Base-by-base conservation (phyloP, 106 monocot genomes). In the Chionographis japonica region DNA sequence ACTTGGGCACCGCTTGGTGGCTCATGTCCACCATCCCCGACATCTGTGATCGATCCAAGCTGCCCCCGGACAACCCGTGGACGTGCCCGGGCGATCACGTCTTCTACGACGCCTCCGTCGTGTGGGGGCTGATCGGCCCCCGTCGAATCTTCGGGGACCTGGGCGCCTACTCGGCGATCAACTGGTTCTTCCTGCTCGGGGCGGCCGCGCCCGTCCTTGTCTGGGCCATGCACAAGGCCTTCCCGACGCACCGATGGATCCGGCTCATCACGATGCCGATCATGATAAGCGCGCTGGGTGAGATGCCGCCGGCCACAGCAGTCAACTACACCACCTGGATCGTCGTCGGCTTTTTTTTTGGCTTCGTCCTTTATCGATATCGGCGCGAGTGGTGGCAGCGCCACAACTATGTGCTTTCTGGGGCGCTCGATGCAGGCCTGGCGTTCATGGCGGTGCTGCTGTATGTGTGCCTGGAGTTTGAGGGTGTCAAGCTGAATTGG, bases 401-500 rank as follows among this genome's bases (percentile, higher is more conserved):
- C 10, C 69, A 76, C 52, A 78, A 72, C 68, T 78, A 78, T 40
- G 66, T 73, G 35, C 66, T 78, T 4, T 72, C 78, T 12, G 66
- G 67, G 0, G 60, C 67, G 2, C 61, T 72, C 14, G 78, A 78
- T 11, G 78, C 72, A 3, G 72, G 72, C 2, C 66, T 78, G 12
- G 78, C 78, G 3, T 78, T 78, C 72, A 78, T 78, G 78, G 78
- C 40, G 12, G 60, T 78, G 20, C 54, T 78, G 43, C 7, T 66
- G 20, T 72, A 65, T 16, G 27, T 78, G 19, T 42, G 41, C 17
- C 14, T 73, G 27, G 78, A 50, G 38, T 37, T 67, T 10, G 41
- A 54, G 55, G 50, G 54, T 7, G 39, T 68, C 17, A 50, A 40
- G 17, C 9, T 78, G 6, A 52, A 37, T 42, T 78, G 78, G 78